Base-by-base conservation (phyloP, 164 flowering plant genomes). In the Kingdonia uniflora region DNA sequence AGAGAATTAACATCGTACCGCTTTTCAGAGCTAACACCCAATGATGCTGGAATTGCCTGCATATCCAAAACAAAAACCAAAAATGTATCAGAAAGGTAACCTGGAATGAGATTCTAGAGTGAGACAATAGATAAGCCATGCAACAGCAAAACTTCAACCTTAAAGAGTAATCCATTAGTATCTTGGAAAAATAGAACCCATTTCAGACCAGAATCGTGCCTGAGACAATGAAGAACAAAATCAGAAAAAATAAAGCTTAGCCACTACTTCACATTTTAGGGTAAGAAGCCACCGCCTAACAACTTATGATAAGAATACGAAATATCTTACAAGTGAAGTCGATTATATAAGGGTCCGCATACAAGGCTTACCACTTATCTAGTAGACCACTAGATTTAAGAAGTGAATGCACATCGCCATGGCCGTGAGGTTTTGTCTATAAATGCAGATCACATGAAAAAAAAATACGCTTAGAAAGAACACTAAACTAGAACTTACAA, bases 151-250 rank as follows among this genome's bases (percentile, higher is more conserved):
- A 33, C 41, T 58, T 47, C 51, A 62, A 87, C 99, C 81, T 89
- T 94, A 70, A 94, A 94, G 42, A 94, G 79, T 55, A 94, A 90
- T 56, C 88, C 99, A 73, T 94, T 94, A 44, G 99, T 94, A 64
- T 94, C 99, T 80, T 94, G 99, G 77, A 89, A 94, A 71, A 94
- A 89, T 39, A 94, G 65, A 52, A 94, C 97, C 97, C 96, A 94
- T 70, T 68, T 84, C 56, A 81, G 57, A 56, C 99, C 99, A 66
- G 82, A 76, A 71, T 76, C 81, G 59, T 39, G 76, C 99, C 99
- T 94, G 69, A 54, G 19, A 65, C 42, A 51, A 23, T 42, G 19
- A 62, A 54, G 59, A 26, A 10, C 7, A 29, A 21, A 17, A 3
- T 20, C 14, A 49, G 35, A 29, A 3, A 29, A 29, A 3, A 29